A percentile compares a stretch with the other conserved stretches of the same genome.
Evolutionary conservation across 768 basidiomycete genomes (phyloP).

Genomic region (Austroboletus festivus): DNA sequence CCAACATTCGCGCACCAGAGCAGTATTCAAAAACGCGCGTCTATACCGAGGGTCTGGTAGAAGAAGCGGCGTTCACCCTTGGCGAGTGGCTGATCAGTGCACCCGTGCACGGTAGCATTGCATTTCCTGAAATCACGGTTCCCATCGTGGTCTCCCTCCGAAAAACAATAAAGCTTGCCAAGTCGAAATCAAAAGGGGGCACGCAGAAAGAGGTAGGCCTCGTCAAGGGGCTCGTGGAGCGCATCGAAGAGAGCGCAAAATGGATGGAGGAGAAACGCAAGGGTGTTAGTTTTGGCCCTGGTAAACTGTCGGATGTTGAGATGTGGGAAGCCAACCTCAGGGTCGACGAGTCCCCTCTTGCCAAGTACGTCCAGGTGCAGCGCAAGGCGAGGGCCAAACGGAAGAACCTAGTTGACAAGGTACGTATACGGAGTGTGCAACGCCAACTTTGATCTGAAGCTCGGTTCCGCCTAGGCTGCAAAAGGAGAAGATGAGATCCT

Average conservation of each 20-base stretch:
- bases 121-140: constrained; percentile 89
- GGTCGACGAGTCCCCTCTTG: constrained; percentile 71
- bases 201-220: constrained; percentile 53
- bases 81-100: constrained; percentile 76
- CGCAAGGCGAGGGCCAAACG: constrained; percentile 77
- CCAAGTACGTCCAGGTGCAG: constrained; percentile 77
- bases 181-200: constrained; percentile 35
- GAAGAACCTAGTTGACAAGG: constrained; percentile 72
- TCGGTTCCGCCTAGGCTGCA: constrained; percentile 47
- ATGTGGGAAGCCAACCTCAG: constrained; percentile 66
- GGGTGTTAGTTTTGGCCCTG: constrained; percentile 72
- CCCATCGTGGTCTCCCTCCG: constrained; percentile 72
- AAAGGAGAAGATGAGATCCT: constrained; percentile 70
- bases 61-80: constrained; percentile 76
- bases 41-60: constrained; percentile 76
- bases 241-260: constrained; percentile 76
- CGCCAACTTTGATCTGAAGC: constrained; percentile 15
- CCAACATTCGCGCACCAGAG: constrained; percentile 80
- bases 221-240: constrained; percentile 79
- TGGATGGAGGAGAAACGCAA: constrained; percentile 77
- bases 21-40: constrained; percentile 87
- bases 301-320: constrained; percentile 62
- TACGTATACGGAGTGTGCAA: constrained; percentile 22
- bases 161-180: constrained; percentile 66
- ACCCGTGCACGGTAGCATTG: constrained; percentile 77